phyloP scores from a whole-genome alignment of 192 early-diverging fungal genomes.

The Podila horticola region DNA sequence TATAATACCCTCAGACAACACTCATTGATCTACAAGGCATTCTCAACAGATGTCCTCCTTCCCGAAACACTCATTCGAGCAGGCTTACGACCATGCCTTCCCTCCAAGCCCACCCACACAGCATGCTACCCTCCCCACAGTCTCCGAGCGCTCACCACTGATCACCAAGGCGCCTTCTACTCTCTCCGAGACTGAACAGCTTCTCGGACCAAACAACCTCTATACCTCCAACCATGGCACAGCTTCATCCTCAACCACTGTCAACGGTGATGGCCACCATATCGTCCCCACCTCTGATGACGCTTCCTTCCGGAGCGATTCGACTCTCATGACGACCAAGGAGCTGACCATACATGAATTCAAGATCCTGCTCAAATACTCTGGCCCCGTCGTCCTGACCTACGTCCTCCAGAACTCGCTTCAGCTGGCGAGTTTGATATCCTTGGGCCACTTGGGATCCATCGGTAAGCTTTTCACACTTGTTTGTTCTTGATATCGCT shows the following conservation, averaged over 20 bases:
- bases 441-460: slow-evolving; percentile 68
- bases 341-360: slow-evolving; percentile 15
- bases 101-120: slow-evolving; percentile 6
- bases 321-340: not conserved
- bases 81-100: slow-evolving; percentile 18
- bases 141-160: slow-evolving; percentile 15
- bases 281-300: not conserved
- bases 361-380: slow-evolving; percentile 33
- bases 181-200: not conserved
- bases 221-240: not conserved
- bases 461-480: not conserved
- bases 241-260: not conserved
- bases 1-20: not conserved
- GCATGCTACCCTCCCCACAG: not conserved
- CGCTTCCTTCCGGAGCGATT: slow-evolving; percentile 1
- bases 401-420: slow-evolving; percentile 72
- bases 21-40: not conserved
- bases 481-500: no score
- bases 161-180: slow-evolving; percentile 9
- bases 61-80: slow-evolving; percentile 23
- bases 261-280: not conserved
- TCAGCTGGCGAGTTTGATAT: slow-evolving; percentile 69
- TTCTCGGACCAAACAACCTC: not conserved
- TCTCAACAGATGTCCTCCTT: slow-evolving; percentile 15
- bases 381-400: slow-evolving; percentile 63